Percentiles rank a stretch among this genome's conserved stretches.
phyloP scores from a whole-genome alignment of 176 grass and related monocot genomes.

The Oryza brachyantha region DNA sequence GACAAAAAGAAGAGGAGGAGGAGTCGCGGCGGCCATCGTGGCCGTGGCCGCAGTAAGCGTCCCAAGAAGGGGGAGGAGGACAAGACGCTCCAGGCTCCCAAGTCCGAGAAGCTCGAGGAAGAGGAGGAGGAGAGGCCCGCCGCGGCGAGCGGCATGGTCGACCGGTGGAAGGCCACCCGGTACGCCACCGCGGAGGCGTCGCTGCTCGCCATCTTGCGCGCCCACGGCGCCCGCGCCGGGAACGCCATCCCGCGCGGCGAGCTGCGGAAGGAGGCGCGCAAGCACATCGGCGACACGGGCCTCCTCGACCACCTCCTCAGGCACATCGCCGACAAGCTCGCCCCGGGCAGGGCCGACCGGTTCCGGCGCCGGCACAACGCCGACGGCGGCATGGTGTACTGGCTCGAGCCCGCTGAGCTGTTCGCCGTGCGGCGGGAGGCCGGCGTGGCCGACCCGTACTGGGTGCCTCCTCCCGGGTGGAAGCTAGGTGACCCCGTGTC shows the following conservation, averaged over 20 bases:
- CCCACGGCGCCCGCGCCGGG: slow-evolving; percentile 23
- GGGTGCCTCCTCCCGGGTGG: slow-evolving; percentile 66
- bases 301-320: slow-evolving; percentile 81
- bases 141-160: slow-evolving; percentile 24
- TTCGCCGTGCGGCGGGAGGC: slow-evolving; percentile 32
- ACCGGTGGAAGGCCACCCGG: slow-evolving; percentile 51
- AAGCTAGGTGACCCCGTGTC: slow-evolving; percentile 53
- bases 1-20: background rate
- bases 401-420: slow-evolving; percentile 71
- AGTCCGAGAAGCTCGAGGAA: background rate
- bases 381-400: slow-evolving; percentile 67
- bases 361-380: slow-evolving; percentile 55
- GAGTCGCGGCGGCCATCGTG: background rate
- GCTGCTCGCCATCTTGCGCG: slow-evolving; percentile 41
- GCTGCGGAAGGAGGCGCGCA: slow-evolving; percentile 48
- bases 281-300: slow-evolving; percentile 64
- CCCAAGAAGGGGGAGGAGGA: background rate
- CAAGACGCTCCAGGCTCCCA: background rate
- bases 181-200: slow-evolving; percentile 45
- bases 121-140: background rate
- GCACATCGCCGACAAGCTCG: slow-evolving; percentile 51
- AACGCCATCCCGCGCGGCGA: slow-evolving; percentile 33
- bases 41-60: background rate
- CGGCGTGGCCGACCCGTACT: slow-evolving; percentile 53
- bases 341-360: slow-evolving; percentile 36